A percentile compares a stretch with the other conserved stretches of the same genome.
These are phyloP conservation scores for Linnemannia zychae DNA, from an alignment of 192 early-diverging fungal species.

Conservation along the genomic window DNA sequence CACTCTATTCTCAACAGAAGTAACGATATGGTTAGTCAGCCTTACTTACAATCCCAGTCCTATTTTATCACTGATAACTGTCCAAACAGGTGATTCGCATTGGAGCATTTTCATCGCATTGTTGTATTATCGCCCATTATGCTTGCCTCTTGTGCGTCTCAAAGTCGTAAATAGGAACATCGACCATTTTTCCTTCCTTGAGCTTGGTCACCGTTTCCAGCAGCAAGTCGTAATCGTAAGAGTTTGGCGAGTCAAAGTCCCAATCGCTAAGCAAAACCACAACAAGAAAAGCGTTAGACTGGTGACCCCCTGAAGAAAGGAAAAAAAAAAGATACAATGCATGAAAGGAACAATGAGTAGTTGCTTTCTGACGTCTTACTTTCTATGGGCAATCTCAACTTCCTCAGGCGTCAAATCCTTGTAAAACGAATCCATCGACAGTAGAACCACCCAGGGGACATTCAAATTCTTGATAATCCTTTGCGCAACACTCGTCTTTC, in stretches of 20 bases:
- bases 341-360: too few relatives aligned
- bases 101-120: background rate
- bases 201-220: constrained; percentile 79
- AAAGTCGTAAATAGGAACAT: constrained; percentile 95
- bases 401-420: constrained; percentile 86
- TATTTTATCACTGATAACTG: constrained; percentile 1
- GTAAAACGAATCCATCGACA: constrained; percentile 99
- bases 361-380: constrained; percentile 41
- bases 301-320: too few relatives aligned
- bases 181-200: constrained; percentile 83
- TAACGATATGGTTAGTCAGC: background rate
- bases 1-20: constrained; percentile 28
- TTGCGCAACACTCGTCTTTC: constrained; percentile 86
- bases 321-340: too few relatives aligned
- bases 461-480: constrained; percentile 80
- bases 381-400: constrained; percentile 60
- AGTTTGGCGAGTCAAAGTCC: constrained; percentile 94
- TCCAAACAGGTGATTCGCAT: constrained; percentile 2
- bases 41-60: background rate
- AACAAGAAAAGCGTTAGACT: too few relatives aligned
- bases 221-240: constrained; percentile 88
- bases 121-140: background rate
- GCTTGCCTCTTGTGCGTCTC: constrained; percentile 81
- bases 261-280: constrained; percentile 69
- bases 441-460: constrained; percentile 88